Evolutionary conservation across 257 asterid species (phyloP), one percentile per base, ranked within the genome.

Genomic region (Schizonepeta tenuifolia): DNA sequence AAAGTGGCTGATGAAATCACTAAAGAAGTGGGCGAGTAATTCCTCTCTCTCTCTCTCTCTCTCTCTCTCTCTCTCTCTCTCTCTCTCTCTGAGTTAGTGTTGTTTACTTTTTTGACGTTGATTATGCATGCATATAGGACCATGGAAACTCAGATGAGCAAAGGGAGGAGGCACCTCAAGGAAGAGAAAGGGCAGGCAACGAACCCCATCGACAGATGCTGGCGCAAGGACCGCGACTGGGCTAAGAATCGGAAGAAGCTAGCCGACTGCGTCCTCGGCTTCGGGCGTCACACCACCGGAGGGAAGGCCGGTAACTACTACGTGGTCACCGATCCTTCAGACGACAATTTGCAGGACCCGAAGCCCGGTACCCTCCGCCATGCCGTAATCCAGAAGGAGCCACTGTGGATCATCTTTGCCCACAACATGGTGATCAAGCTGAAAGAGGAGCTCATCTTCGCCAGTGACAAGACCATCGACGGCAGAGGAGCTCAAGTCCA

Each of bases 381-480:
- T 7, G 90, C 90, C 0, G 93, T 83, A 50, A 83, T 87, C 83
- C 93, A 87, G 58, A 28, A 60, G 6, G 47, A 74, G 44, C 93
- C 93, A 0, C 26, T 87, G 67, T 87, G 90, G 93, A 87, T 87
- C 81, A 66, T 76, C 63, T 87, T 87, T 75, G 36, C 78, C 55
- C 72, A 38, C 28, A 49, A 69, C 66, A 88, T 88, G 94, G 60
- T 84, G 46, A 87, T 89, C 70, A 78, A 15, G 56, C 87, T 89
- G 1, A 50, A 69, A 8, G 82, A 87, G 40, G 94, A 89, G 73
- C 84, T 89, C 5, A 69, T 90, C 31, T 80, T 88, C 38, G 65
- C 83, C 3, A 80, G 85, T 36, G 79, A 89, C 82, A 92, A 92
- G 80, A 90, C 96, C 7, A 79, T 89, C 17, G 97, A 92, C 62